Conservation (phyloP, 2,329 filamentous ascomycete species). For the Cyanodermella asteris region DNA sequence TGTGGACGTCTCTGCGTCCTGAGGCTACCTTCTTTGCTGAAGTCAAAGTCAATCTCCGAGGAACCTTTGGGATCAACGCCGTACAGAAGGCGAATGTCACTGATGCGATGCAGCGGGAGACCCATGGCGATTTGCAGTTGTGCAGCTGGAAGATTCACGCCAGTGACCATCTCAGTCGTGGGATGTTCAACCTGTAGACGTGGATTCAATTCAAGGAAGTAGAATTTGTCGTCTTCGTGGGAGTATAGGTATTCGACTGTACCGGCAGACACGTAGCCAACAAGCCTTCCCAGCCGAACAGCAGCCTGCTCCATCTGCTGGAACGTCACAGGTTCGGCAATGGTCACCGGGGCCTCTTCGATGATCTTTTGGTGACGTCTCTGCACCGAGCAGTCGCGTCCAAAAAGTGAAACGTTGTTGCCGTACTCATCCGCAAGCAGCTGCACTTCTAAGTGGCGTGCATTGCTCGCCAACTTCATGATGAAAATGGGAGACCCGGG, state of each 20-base stretch:
- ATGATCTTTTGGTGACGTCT: slow-evolving; percentile 99
- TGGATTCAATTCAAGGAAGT: slow-evolving; percentile 95
- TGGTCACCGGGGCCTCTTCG: slow-evolving; percentile 92
- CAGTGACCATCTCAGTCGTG: slow-evolving; percentile 97
- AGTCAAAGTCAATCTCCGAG: slow-evolving; percentile 88
- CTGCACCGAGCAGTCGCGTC: slow-evolving; percentile 96
- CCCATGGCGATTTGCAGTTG: slow-evolving; percentile 99
- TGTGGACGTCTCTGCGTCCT: slow-evolving; percentile 73
- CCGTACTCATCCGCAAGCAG: slow-evolving; percentile 95
- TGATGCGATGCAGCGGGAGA: slow-evolving; percentile 81
- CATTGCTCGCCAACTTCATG: slow-evolving; percentile 97
- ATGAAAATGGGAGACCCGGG: slow-evolving; percentile 98
- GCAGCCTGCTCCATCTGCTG: slow-evolving; percentile 91
- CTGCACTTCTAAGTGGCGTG: slow-evolving; percentile 91
- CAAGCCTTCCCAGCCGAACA: slow-evolving; percentile 76
- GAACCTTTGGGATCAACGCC: slow-evolving; percentile 76
- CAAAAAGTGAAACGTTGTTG: slow-evolving; percentile 98
- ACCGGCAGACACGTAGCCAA: slow-evolving; percentile 95
- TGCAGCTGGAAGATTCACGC: slow-evolving; percentile 88
- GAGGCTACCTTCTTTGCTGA: slow-evolving; percentile 64
- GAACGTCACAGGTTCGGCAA: slow-evolving; percentile 77
- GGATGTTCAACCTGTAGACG: slow-evolving; percentile 99
- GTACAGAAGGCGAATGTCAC: slow-evolving; percentile 89
- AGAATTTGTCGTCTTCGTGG: slow-evolving; percentile 94
- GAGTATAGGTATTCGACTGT: slow-evolving; percentile 99